phyloP scores from a whole-genome alignment of 257 asterid species.

The Capsicum pubescens region DNA sequence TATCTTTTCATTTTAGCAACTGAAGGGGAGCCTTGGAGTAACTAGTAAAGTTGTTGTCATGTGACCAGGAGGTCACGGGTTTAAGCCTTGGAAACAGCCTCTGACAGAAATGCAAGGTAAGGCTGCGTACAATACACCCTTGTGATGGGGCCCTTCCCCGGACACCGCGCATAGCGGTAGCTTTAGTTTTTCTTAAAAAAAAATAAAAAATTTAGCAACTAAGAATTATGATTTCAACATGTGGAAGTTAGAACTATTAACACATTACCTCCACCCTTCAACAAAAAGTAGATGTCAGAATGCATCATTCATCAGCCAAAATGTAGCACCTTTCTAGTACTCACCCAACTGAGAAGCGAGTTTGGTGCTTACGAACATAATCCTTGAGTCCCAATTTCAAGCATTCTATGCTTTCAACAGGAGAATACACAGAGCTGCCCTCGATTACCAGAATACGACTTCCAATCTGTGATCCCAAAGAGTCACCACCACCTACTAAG shows the following conservation, averaged over 20 bases:
- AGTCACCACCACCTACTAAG: conserved; percentile 52
- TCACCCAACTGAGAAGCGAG: conserved; percentile 66
- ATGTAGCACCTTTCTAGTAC: conserved; percentile 34
- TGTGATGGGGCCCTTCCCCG: too few species aligned
- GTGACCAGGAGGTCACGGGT: too few species aligned
- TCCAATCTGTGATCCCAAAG: conserved; percentile 43
- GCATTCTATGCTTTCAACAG: conserved; percentile 52
- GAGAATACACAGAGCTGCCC: conserved; percentile 45
- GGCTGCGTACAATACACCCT: too few species aligned
- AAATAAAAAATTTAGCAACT: neutral
- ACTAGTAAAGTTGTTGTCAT: too few species aligned
- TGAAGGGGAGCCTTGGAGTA: neutral
- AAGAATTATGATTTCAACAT: conserved; percentile 18
- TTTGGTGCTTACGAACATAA: conserved; percentile 62
- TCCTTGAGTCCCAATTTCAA: conserved; percentile 74
- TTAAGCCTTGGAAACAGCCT: too few species aligned
- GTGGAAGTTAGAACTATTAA: neutral
- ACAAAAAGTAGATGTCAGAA: neutral
- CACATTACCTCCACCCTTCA: conserved; percentile 21
- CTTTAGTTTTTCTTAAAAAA: too few species aligned
- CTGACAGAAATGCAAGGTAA: too few species aligned
- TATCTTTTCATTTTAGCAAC: neutral
- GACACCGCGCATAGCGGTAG: too few species aligned
- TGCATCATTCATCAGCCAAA: conserved; percentile 9
- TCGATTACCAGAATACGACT: conserved; percentile 51